Evolutionary conservation across 805 yeast species (phyloP).

Genomic region (Pichia sporocuriosa): DNA sequence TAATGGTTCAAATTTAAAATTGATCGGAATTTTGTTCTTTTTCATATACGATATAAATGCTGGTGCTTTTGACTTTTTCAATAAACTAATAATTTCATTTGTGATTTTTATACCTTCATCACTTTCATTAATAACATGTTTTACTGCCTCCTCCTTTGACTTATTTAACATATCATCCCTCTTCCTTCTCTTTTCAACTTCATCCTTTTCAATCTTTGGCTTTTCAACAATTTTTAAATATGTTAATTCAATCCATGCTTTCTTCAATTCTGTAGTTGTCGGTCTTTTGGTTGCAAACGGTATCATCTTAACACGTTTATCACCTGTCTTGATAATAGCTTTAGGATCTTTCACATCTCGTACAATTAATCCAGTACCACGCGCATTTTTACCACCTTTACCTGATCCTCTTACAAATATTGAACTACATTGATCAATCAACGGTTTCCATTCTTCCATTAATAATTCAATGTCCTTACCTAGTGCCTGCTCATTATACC

Average conservation of each 20-base stretch:
- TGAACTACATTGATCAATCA: conserved; percentile 54
- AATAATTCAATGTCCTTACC: conserved; percentile 70
- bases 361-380: conserved; percentile 40
- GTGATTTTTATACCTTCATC: conserved; percentile 43
- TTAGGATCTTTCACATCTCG: conserved; percentile 33
- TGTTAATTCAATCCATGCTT: conserved; percentile 76
- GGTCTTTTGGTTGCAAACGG: conserved; percentile 92
- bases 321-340: conserved; percentile 44
- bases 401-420: conserved; percentile 74
- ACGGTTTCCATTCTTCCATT: conserved; percentile 55
- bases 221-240: conserved; percentile 46
- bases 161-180: conserved; percentile 27
- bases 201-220: conserved; percentile 41
- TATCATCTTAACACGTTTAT: conserved; percentile 56
- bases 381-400: conserved; percentile 52
- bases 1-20: conserved; percentile 51
- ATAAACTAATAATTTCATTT: conserved; percentile 46
- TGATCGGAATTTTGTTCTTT: conserved; percentile 43
- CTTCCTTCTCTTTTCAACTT: conserved; percentile 24
- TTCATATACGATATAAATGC: conserved; percentile 55
- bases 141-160: conserved; percentile 19
- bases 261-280: conserved; percentile 69
- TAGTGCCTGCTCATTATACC: conserved; percentile 84
- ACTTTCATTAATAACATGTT: conserved; percentile 12
- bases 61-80: conserved; percentile 76